Evolutionary conservation across 169 alveolate genomes (phyloP), one percentile per base, ranked within the genome.

Genomic region (Plasmodium knowlesi): DNA sequence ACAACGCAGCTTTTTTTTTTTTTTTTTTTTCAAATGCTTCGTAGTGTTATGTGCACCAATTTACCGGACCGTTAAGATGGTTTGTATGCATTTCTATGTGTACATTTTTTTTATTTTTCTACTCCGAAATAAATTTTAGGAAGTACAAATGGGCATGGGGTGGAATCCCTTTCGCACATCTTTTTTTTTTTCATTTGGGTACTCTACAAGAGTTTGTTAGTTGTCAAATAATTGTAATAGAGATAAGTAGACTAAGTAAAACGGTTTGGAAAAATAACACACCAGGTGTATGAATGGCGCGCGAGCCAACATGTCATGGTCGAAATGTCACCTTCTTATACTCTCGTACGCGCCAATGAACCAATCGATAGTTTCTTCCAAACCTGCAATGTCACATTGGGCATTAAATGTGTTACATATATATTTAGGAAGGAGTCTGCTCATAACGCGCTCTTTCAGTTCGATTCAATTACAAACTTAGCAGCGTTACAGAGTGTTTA

Each of bases 361-460:
- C 94, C 94, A 88, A 19, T 88, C 90, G 73, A 88, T 88, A 39
- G 94, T 88, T 79, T 88, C 90, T 53, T 88, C 82, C 74, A 88
- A 78, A 30, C 94, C 94, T 88, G 83, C 32, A 88, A 57, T 30
- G 25, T 19, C 14, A 16, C 41, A 70, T 74, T 41, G 61, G 12
- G 43, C 37, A 22, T 67, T 32, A 74, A 67, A 74, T 74, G 46
- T 39, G 57, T 85, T 28, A 14, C 54, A 53, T 74, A 43, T n/a
- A 41, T 54, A 43, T 50, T 54, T 30, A 85, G 57, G 80, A n/a
- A 28, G 37, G 76, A 30, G 39, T 5, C 30, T 22, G 30, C 37
- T 19, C 76, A 28, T 67, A 67, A 67, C 14, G 37, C 28, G 76
- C 30, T 25, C 41, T n/a, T n/a, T 67, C 76, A 67, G 12, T 67